These are phyloP conservation scores for Mycena vulgaris DNA, from an alignment of 768 basidiomycete genomes.

Conservation along the genomic window DNA sequence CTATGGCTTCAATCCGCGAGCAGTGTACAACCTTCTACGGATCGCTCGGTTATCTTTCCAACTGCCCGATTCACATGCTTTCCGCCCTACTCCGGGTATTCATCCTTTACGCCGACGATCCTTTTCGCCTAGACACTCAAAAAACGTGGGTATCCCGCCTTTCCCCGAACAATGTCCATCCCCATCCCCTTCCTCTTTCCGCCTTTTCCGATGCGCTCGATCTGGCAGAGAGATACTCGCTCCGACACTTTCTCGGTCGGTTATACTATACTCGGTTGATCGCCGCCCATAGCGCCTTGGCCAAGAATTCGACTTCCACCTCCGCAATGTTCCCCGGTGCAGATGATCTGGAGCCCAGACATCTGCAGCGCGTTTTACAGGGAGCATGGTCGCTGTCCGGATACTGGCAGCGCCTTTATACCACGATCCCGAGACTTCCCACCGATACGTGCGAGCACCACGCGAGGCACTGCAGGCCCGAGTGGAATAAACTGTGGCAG, in stretches of 20 bases:
- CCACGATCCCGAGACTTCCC: not conserved
- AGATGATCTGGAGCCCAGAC: not conserved
- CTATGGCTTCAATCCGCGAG: slow-evolving; percentile 7
- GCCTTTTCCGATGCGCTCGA: not conserved
- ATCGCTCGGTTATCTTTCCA: not conserved
- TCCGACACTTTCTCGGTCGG: slow-evolving; percentile 14
- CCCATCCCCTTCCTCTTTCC: not conserved
- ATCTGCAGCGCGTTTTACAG: slow-evolving; percentile 7
- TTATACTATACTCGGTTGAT: slow-evolving; percentile 16
- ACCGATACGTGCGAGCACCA: not conserved
- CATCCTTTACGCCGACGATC: not conserved
- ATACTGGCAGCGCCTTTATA: slow-evolving; percentile 4
- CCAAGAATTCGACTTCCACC: slow-evolving; percentile 12
- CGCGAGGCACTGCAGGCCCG: not conserved
- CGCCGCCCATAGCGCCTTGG: not conserved
- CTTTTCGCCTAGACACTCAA: not conserved
- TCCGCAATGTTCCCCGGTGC: too few species aligned
- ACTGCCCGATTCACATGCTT: not conserved
- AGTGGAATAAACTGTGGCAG: not conserved
- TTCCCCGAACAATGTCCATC: too few species aligned
- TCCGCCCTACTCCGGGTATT: not conserved
- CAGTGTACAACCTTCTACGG: not conserved
- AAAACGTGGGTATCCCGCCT: slow-evolving; percentile 6
- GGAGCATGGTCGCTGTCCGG: not conserved
- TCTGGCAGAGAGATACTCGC: slow-evolving; percentile 2